phyloP scores from a whole-genome alignment of 148 eudicot genomes.

The Limonium bicolor region DNA sequence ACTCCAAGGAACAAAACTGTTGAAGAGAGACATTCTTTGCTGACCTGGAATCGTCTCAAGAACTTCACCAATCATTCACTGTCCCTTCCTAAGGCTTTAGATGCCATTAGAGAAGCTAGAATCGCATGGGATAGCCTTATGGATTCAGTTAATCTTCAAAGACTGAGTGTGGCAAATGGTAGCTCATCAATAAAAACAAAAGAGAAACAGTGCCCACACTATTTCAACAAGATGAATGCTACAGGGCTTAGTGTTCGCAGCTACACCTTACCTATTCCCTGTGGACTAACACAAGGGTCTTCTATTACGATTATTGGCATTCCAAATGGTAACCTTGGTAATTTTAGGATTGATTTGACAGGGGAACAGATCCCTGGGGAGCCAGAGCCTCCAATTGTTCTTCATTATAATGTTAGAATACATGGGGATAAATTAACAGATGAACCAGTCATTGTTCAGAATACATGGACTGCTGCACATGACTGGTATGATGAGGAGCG shows the following conservation, averaged over 20 bases:
- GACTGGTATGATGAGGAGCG: conserved; percentile 98
- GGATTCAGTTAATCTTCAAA: conserved; percentile 54
- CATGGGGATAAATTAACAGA: conserved; percentile 91
- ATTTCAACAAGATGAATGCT: conserved; percentile 62
- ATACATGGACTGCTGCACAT: conserved; percentile 88
- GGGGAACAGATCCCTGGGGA: conserved; percentile 94
- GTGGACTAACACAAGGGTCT: conserved; percentile 95
- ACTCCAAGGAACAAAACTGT: conserved; percentile 44
- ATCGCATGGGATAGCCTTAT: conserved; percentile 75
- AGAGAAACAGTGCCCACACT: conserved; percentile 91
- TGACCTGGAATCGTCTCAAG: conserved; percentile 67
- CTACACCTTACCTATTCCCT: conserved; percentile 64
- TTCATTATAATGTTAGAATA: conserved; percentile 92
- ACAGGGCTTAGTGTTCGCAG: conserved; percentile 37
- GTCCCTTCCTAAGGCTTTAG: conserved; percentile 67
- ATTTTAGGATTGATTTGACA: conserved; percentile 65
- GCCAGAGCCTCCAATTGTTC: conserved; percentile 80
- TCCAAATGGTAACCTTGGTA: conserved; percentile 85
- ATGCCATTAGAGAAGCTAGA: conserved; percentile 80
- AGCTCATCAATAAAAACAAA: conserved; percentile 35
- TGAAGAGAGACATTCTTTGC: conserved; percentile 47
- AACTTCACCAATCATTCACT: conserved; percentile 38
- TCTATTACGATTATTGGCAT: conserved; percentile 82
- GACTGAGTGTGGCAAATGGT: conserved; percentile 34
- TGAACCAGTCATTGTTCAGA: conserved; percentile 91